phyloP scores from a whole-genome alignment of 805 yeast species.

The Yamadazyma laniorum region DNA sequence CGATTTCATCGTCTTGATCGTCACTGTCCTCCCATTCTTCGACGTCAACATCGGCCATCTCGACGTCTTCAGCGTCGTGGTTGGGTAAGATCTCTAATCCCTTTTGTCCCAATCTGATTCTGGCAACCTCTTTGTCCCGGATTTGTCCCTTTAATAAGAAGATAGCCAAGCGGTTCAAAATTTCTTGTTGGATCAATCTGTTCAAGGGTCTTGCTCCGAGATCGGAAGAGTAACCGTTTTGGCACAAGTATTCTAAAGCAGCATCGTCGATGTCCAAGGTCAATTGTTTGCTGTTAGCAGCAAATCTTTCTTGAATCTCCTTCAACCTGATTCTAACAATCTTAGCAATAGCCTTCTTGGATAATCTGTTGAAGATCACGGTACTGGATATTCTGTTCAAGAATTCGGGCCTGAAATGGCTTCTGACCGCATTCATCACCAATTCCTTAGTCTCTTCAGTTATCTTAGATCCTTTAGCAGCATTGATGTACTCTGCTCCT shows the following conservation, averaged over 20 bases:
- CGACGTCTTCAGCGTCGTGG: constrained; percentile 60
- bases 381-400: constrained; percentile 92
- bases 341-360: constrained; percentile 87
- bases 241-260: constrained; percentile 80
- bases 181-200: constrained; percentile 84
- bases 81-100: constrained; percentile 84
- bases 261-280: constrained; percentile 67
- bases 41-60: constrained; percentile 53
- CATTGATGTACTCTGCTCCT: constrained; percentile 87
- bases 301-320: constrained; percentile 86
- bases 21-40: constrained; percentile 60
- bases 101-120: constrained; percentile 53
- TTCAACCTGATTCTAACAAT: constrained; percentile 81
- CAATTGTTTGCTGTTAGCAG: constrained; percentile 76
- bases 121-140: constrained; percentile 82
- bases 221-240: constrained; percentile 86
- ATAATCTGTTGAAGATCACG: constrained; percentile 88
- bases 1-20: constrained; percentile 49
- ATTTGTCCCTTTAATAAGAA: constrained; percentile 83
- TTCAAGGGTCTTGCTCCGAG: constrained; percentile 96
- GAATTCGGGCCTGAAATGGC: constrained; percentile 96
- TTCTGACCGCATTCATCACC: constrained; percentile 81
- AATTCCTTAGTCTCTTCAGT: constrained; percentile 65
- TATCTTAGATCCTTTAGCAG: constrained; percentile 61
- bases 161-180: constrained; percentile 87